These are phyloP conservation scores for Phytophthora chlamydospora DNA, from an alignment of 352 stramenopile genomes.

Conservation along the genomic window DNA sequence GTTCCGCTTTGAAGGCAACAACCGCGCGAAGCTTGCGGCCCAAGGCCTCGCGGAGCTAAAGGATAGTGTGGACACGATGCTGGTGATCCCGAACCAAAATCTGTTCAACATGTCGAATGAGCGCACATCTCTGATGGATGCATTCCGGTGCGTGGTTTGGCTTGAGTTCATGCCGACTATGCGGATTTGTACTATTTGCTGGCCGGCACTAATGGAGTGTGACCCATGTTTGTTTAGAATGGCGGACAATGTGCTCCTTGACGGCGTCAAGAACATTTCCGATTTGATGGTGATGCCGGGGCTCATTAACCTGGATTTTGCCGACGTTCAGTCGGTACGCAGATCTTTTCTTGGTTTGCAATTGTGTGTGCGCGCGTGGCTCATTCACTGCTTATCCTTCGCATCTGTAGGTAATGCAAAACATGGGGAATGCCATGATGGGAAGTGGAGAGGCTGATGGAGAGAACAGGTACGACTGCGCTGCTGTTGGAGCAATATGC, in stretches of 20 bases:
- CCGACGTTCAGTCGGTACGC: constrained; percentile 81
- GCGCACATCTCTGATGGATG: constrained; percentile 87
- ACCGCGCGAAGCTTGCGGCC: constrained; percentile 80
- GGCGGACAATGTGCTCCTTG: constrained; percentile 85
- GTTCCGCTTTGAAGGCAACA: constrained; percentile 86
- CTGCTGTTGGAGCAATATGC: not conserved
- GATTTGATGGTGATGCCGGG: constrained; percentile 90
- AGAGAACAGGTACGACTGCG: constrained; percentile 73
- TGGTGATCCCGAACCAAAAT: constrained; percentile 91
- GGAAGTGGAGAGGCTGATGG: constrained; percentile 92
- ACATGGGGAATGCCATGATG: constrained; percentile 91
- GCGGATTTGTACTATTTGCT: not conserved
- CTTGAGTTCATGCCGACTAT: too few relatives aligned
- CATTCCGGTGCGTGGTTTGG: constrained; percentile 61
- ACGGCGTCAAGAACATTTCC: constrained; percentile 90
- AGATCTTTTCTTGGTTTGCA: not conserved
- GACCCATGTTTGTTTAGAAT: constrained; percentile 41
- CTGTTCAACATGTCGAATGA: constrained; percentile 90
- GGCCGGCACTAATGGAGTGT: too few relatives aligned
- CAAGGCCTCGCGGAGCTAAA: constrained; percentile 80
- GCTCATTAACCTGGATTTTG: constrained; percentile 90
- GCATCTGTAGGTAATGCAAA: constrained; percentile 74
- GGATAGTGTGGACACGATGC: constrained; percentile 89
- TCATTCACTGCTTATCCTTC: constrained; percentile 2
- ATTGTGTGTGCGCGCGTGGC: not conserved